Conservation (phyloP, 23 red algal genomes). For the Pyropia haitanensis region DNA sequence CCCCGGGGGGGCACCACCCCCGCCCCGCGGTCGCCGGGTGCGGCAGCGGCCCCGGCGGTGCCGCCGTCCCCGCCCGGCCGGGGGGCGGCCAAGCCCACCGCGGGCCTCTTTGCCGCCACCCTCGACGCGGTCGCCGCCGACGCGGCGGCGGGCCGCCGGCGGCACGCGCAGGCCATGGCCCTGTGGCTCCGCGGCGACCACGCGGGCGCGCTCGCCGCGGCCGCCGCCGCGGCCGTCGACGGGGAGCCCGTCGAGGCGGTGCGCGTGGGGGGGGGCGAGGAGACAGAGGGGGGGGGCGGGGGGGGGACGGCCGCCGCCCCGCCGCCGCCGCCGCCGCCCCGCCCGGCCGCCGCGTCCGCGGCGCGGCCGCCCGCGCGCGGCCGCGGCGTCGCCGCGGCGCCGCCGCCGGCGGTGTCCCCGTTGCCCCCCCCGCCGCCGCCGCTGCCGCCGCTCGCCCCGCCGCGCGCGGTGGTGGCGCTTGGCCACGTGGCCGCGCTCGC, state of each 20-base stretch:
- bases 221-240: slow-evolving; percentile 12
- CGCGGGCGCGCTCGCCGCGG: slow-evolving; percentile 17
- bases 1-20: background rate
- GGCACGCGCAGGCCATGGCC: slow-evolving; percentile 44
- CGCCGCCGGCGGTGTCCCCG: no score
- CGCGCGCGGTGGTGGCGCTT: slow-evolving; percentile 21
- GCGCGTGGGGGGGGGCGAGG: no score
- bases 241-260: no score
- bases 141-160: slow-evolving; percentile 4
- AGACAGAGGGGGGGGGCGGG: no score
- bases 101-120: slow-evolving; percentile 1
- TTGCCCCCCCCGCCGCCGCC: slow-evolving; percentile 1
- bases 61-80: background rate
- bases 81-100: background rate
- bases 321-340: no score
- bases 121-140: slow-evolving; percentile 15
- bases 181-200: slow-evolving; percentile 48
- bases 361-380: no score
- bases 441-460: slow-evolving; percentile 8
- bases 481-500: slow-evolving; percentile 27
- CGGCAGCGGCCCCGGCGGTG: background rate
- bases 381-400: no score
- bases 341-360: no score
- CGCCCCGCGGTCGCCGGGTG: background rate
- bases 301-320: no score